Evolutionary conservation across 352 stramenopile species (phyloP).

Genomic region (Phytopythium delawarense): DNA sequence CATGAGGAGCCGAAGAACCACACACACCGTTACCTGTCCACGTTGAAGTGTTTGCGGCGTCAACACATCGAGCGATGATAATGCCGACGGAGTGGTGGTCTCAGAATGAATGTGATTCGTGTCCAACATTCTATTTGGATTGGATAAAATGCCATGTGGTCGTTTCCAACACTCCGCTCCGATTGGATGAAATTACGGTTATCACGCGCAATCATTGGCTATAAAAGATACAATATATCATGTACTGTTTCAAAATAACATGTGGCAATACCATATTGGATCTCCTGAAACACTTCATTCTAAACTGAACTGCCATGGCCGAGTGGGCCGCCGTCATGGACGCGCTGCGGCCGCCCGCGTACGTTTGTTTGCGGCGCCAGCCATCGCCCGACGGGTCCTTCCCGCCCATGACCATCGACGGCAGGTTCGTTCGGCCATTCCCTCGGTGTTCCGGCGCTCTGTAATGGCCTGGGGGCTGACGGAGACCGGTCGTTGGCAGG

Average conservation of each 20-base stretch:
- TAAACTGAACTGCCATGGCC: not conserved
- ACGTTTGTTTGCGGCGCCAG: constrained; percentile 57
- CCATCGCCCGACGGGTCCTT: constrained; percentile 15
- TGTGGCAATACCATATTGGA: not conserved
- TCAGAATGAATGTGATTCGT: not conserved
- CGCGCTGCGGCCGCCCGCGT: constrained; percentile 54
- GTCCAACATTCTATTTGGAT: too few species aligned
- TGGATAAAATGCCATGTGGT: not conserved
- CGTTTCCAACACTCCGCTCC: not conserved
- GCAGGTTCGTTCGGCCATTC: constrained; percentile 20
- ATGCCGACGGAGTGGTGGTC: not conserved
- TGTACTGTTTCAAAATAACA: not conserved
- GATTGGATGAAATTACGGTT: not conserved
- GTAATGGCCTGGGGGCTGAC: not conserved
- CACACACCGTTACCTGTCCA: too few species aligned
- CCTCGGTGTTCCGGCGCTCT: not conserved
- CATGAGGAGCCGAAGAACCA: not conserved
- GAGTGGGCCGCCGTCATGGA: constrained; percentile 45
- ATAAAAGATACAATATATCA: not conserved
- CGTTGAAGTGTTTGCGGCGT: not conserved
- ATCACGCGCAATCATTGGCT: not conserved
- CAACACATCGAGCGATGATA: not conserved
- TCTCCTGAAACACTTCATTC: not conserved
- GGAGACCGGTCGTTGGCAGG: constrained; percentile 10
- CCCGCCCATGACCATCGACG: constrained; percentile 42